A percentile compares a stretch with the other conserved stretches of the same genome.
Conservation (phyloP, 1,139 yeast genomes). For the Sugiyamaella pinicola region DNA sequence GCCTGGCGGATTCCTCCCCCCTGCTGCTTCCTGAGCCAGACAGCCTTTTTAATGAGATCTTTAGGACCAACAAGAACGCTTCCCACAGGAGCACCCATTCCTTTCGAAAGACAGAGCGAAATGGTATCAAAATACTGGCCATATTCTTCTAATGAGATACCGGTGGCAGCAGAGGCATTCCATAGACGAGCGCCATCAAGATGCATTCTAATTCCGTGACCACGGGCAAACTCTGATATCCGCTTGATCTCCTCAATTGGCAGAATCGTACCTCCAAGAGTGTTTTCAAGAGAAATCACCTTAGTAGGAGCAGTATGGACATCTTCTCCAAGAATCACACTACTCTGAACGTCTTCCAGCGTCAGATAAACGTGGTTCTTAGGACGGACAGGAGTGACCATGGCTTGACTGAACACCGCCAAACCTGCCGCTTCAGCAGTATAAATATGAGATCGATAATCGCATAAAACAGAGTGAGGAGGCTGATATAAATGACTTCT, state of each 20-base stretch:
- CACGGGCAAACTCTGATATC: constrained; percentile 71
- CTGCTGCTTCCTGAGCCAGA: constrained; percentile 87
- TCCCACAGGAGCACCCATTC: constrained; percentile 94
- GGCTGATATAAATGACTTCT: constrained; percentile 80
- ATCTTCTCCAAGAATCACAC: constrained; percentile 74
- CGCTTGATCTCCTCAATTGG: constrained; percentile 79
- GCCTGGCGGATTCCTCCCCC: constrained; percentile 96
- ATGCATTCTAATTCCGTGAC: constrained; percentile 67
- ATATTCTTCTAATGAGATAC: constrained; percentile 67
- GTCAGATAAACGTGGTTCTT: constrained; percentile 74
- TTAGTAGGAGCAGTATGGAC: constrained; percentile 89
- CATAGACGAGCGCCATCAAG: constrained; percentile 96
- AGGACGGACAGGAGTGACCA: constrained; percentile 85
- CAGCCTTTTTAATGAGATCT: constrained; percentile 67
- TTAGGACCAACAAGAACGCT: constrained; percentile 76
- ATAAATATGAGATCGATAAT: constrained; percentile 81
- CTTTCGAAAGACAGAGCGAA: constrained; percentile 85
- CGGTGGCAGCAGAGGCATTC: constrained; percentile 83
- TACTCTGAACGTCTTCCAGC: constrained; percentile 69
- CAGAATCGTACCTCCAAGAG: constrained; percentile 78
- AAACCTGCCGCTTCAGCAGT: constrained; percentile 88
- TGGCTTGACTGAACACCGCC: constrained; percentile 86
- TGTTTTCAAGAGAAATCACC: constrained; percentile 83
- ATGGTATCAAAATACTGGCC: constrained; percentile 84
- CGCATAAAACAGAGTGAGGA: constrained; percentile 83